Percentiles rank a stretch among this genome's conserved stretches.
These are phyloP conservation scores for Rhododendron vialii DNA, from an alignment of 148 eudicot species.

Conservation along the genomic window DNA sequence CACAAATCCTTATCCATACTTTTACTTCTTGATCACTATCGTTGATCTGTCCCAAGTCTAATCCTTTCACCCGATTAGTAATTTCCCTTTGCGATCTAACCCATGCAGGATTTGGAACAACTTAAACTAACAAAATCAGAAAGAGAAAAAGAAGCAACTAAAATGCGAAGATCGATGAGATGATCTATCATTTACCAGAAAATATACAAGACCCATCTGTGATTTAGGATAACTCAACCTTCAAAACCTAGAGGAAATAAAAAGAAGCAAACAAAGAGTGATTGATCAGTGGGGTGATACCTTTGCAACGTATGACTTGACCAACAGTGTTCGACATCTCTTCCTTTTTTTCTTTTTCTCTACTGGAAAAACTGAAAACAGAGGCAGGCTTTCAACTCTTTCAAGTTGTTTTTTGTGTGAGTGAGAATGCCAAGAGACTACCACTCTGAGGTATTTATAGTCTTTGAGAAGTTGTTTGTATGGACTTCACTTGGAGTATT, in stretches of 20 bases:
- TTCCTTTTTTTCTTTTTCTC: not conserved
- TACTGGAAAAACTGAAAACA: not conserved
- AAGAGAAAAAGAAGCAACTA: not conserved
- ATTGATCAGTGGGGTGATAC: not conserved
- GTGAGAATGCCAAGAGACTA: not conserved
- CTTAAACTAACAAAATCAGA: not conserved
- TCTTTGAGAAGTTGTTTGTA: too few species aligned
- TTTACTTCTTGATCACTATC: not conserved
- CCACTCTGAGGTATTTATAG: not conserved
- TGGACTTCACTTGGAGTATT: too few species aligned
- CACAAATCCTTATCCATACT: not conserved
- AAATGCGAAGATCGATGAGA: not conserved
- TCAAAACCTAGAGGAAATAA: not conserved
- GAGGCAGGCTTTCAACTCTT: not conserved
- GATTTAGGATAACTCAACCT: not conserved
- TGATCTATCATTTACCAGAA: not conserved
- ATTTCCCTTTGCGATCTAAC: too few species aligned
- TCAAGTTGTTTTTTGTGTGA: not conserved
- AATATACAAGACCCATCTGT: not conserved
- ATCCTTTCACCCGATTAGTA: not conserved
- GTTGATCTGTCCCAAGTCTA: not conserved
- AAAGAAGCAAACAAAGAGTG: not conserved
- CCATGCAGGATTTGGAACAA: too few species aligned
- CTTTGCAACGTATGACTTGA: slow-evolving; percentile 23
- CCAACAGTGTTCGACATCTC: slow-evolving; percentile 22